Base-by-base conservation (phyloP, 805 yeast species). In the Priceomyces castillae region DNA sequence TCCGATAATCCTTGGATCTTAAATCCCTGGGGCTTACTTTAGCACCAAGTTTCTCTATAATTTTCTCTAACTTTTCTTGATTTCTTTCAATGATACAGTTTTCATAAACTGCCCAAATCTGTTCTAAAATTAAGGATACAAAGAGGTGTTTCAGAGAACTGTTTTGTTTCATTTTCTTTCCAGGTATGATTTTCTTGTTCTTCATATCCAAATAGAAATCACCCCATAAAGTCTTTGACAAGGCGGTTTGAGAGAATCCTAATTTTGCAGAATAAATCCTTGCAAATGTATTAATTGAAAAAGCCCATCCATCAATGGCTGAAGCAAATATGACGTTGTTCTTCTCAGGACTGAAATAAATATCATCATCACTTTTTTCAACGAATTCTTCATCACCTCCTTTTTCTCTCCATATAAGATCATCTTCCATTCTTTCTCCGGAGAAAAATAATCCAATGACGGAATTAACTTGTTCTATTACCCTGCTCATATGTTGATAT, bases 221-320 rank as follows among this genome's bases (percentile, higher is more conserved):
- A 30, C 99, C 99, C 98, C 98, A 94, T 3, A 94, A 70, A n/a
- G 90, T 89, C 56, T 86, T 86, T 46, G 84, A 83, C 36, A 94
- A 73, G 42, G 80, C 87, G 15, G 80, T 80, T 48, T 90, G 81
- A 50, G 87, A 86, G 51, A 92, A 84, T 0, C 96, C 97, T 15
- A 92, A 69, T 55, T 89, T 89, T 39, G 80, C 79, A 65, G 85
- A 94, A 60, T 89, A 88, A 26, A 94, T 81, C 44, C 85, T 82
- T 6, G 97, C 86, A 64, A 94, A 86, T 51, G 94, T 96, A 40
- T 87, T 80, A 39, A 94, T 73, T 34, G 88, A 86, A 63, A 94
- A 94, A 1, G 98, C 99, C 98, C 99, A 94, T 10, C 98, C 98
- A 65, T 94, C 99, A 15, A 86, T 73, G 1, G 99, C 99, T 22